These are phyloP conservation scores for Entamoeba histolytica DNA, from an alignment of 208 protist genomes.

Conservation along the genomic window DNA sequence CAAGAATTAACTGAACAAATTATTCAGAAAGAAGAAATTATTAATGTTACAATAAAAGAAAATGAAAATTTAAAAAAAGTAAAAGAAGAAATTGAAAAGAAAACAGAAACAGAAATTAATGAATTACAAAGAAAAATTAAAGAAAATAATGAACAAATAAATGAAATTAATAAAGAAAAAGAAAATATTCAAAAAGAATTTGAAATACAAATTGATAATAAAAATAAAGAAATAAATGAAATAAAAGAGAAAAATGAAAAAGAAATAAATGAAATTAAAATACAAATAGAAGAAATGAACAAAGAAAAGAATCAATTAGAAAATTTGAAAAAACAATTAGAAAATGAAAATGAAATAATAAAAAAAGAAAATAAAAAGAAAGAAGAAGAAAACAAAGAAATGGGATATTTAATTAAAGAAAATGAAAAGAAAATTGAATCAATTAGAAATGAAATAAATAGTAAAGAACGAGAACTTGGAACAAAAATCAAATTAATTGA, in stretches of 20 bases:
- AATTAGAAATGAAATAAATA: neutral
- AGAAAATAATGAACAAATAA: too few species aligned
- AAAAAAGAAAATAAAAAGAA: too few species aligned
- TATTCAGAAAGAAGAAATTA: neutral
- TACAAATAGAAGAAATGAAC: too few species aligned
- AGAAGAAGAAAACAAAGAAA: neutral
- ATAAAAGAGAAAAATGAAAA: neutral
- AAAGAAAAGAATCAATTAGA: too few species aligned
- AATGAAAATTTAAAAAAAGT: neutral
- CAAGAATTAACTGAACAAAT: neutral
- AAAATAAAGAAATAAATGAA: neutral
- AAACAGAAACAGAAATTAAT: too few species aligned
- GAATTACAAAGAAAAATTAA: too few species aligned
- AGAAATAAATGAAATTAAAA: neutral
- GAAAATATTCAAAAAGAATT: too few species aligned
- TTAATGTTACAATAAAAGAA: neutral
- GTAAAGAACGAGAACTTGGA: neutral
- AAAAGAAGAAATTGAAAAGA: neutral
- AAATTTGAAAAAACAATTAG: too few species aligned
- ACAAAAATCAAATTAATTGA: neutral
- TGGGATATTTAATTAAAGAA: neutral
- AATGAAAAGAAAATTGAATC: neutral
- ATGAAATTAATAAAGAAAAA: too few species aligned
- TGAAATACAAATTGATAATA: neutral
- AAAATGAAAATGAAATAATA: too few species aligned